These are phyloP conservation scores for Penstemon newberryi DNA, from an alignment of 257 asterid species.

Conservation along the genomic window DNA sequence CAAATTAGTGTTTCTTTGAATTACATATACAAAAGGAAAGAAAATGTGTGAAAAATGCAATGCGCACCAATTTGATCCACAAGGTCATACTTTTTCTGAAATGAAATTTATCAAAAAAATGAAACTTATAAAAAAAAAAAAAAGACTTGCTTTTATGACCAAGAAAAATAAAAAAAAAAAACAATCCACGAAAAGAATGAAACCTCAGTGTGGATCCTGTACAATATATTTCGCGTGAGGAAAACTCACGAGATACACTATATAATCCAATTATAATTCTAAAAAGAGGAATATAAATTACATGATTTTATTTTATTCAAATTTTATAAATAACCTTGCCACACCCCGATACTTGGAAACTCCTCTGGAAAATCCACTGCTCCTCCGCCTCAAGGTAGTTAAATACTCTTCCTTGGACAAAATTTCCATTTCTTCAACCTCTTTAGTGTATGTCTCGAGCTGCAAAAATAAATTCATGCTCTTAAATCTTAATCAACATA, in stretches of 20 bases:
- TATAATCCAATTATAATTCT: conserved; percentile 25
- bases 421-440: conserved; percentile 40
- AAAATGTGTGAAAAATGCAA: background rate
- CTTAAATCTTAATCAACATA: background rate
- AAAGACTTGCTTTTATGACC: background rate
- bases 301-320: background rate
- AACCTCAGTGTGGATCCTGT: background rate
- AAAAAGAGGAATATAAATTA: background rate
- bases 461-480: conserved; percentile 20
- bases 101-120: background rate
- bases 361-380: conserved; percentile 37
- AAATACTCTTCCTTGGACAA: conserved; percentile 50
- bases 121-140: background rate
- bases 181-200: background rate
- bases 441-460: conserved; percentile 40
- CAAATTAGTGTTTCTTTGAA: background rate
- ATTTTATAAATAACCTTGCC: conserved; percentile 7
- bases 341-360: conserved; percentile 28
- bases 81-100: background rate
- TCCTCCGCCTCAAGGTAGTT: conserved; percentile 49
- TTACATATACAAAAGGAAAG: background rate
- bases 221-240: background rate
- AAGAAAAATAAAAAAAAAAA: background rate
- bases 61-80: background rate
- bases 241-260: conserved; percentile 7